Evolutionary conservation across 192 early-diverging fungal genomes (phyloP), one percentile per base, ranked within the genome.

Genomic region (Coemansia sp.): DNA sequence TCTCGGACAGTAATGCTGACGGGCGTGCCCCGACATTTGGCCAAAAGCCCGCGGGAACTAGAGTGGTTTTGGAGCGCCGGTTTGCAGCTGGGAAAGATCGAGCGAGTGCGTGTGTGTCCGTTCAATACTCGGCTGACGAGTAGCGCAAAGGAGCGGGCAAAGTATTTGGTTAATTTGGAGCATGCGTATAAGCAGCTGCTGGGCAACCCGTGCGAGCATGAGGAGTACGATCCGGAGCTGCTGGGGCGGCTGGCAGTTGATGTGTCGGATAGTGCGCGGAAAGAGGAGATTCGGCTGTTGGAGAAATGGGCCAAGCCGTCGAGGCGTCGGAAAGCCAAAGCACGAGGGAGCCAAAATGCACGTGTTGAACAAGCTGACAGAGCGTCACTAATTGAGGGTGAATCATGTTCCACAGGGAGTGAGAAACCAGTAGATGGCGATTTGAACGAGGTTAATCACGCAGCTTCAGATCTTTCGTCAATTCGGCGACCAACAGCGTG

Each of bases 1-100:
- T 75, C 88, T 10, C 86, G 89, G 21, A 88, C 88, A 9, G 83
- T 92, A 12, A 86, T 92, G 84, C 79, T 92, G 5, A 85, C 86
- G 0, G 86, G 85, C 3, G 76, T 92, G 25, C 90, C 90, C 4
- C 56, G 83, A 0, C 76, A 79, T 27, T 39, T 79, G 64, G 76
- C 76, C 4, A 56, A 58, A 19, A 70, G 75, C n/a, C 69, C 89
- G 19, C 85, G 88, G 38, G 69, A 69, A 12, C 75, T 92, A 48
- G 84, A 87, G 49, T 84, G 86, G 49, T 92, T 86, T 73, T 92
- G 87, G 65, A 84, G 87, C 17, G 65, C 69, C 37, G 78, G 73
- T 0, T 24, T 91, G 8, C 80, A 81, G 19, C 70, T 86, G 25
- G 91, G 91, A 19, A 62, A 60, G 2, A 87, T 93, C 8, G 88